A percentile compares a stretch with the other conserved stretches of the same genome.
Evolutionary conservation across 169 alveolate species (phyloP).

Genomic region (Cardiosporidium cionae): DNA sequence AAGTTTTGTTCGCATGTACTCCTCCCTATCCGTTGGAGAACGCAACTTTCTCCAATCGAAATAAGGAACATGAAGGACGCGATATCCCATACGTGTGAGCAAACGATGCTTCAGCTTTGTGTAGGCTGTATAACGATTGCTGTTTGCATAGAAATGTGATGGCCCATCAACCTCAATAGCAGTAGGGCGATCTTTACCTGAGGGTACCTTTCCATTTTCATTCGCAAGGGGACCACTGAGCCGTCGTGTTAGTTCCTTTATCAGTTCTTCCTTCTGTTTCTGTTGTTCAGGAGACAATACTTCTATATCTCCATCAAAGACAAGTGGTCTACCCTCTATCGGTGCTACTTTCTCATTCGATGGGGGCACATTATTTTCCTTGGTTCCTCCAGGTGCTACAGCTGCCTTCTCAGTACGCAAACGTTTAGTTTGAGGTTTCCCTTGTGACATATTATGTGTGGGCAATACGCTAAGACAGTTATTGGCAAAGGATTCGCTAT

Average conservation of each 20-base stretch:
- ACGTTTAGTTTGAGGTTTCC: too few species aligned
- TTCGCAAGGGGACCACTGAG: conserved; percentile 56
- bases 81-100: conserved; percentile 76
- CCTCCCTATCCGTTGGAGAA: conserved; percentile 67
- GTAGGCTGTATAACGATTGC: conserved; percentile 58
- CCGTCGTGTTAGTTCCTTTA: conserved; percentile 36
- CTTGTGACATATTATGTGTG: too few species aligned
- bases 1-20: conserved; percentile 72
- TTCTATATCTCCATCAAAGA: conserved; percentile 31
- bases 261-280: conserved; percentile 42
- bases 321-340: too few species aligned
- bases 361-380: too few species aligned
- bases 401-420: too few species aligned
- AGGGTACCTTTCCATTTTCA: conserved; percentile 51
- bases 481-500: too few species aligned
- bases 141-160: conserved; percentile 78
- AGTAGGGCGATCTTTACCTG: conserved; percentile 61
- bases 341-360: too few species aligned
- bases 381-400: too few species aligned
- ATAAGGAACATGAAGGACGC: conserved; percentile 66
- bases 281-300: conserved; percentile 28
- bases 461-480: too few species aligned
- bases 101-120: conserved; percentile 82
- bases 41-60: conserved; percentile 71
- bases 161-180: conserved; percentile 89